Percentiles rank a stretch among this genome's conserved stretches.
phyloP scores from a whole-genome alignment of 768 basidiomycete genomes.

The Tricholoma terreum region DNA sequence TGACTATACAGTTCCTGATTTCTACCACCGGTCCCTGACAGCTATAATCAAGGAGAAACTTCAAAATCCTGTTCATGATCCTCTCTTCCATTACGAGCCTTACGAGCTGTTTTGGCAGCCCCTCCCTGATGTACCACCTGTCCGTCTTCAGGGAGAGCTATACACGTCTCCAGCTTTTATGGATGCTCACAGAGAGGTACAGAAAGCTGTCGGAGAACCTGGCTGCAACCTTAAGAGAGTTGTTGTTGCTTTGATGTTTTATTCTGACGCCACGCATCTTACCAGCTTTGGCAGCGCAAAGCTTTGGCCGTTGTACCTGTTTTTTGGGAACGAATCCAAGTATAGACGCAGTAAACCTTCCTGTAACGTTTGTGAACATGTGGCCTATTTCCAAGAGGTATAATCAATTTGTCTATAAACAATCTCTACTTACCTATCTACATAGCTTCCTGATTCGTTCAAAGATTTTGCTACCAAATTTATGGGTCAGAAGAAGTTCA shows the following conservation, averaged over 20 bases:
- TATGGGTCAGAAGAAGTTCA: background rate
- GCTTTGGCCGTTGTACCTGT: too few species aligned
- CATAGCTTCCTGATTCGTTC: conserved; percentile 17
- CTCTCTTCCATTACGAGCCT: too few species aligned
- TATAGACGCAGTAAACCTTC: conserved; percentile 14
- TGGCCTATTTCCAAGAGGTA: conserved; percentile 8
- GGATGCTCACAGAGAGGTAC: conserved; percentile 5
- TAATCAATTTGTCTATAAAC: too few species aligned
- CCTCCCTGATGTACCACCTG: too few species aligned
- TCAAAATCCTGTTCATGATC: too few species aligned
- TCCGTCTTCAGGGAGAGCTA: conserved; percentile 16
- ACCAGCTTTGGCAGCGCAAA: conserved; percentile 25
- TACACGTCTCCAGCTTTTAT: too few species aligned
- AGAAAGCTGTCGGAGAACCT: background rate
- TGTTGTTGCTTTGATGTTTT: conserved; percentile 22
- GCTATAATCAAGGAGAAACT: too few species aligned
- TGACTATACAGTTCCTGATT: too few species aligned
- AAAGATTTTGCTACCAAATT: conserved; percentile 11
- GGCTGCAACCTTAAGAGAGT: conserved; percentile 10
- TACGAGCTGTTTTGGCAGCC: conserved; percentile 15
- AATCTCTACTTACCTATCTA: too few species aligned
- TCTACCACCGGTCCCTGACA: too few species aligned
- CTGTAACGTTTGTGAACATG: background rate
- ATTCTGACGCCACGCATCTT: conserved; percentile 28
- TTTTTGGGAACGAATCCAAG: conserved; percentile 23